A percentile compares a stretch with the other conserved stretches of the same genome.
phyloP scores from a whole-genome alignment of 2,329 filamentous ascomycete genomes.

The Calonectria ilicicola region DNA sequence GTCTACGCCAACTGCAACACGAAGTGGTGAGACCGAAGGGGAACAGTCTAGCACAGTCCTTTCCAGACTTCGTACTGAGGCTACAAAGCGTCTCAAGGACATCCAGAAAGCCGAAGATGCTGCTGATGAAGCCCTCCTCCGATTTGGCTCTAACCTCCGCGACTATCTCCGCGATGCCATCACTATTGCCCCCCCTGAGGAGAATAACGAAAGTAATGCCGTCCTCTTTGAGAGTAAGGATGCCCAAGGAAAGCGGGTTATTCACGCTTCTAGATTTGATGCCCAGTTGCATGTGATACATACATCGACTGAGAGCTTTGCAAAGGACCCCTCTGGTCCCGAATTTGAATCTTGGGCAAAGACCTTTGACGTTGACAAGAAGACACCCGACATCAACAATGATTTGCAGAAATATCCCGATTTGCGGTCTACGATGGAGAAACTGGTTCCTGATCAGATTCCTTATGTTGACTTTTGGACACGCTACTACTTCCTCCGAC shows the following conservation, averaged over 20 bases:
- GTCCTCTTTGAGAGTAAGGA: conserved; percentile 96
- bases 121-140: conserved; percentile 92
- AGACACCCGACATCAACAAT: conserved; percentile 84
- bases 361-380: conserved; percentile 82
- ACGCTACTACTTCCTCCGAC: conserved; percentile 93
- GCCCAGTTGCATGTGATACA: conserved; percentile 97
- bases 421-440: conserved; percentile 90
- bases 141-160: conserved; percentile 89
- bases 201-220: conserved; percentile 64
- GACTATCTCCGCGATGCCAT: conserved; percentile 94
- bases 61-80: conserved; percentile 80
- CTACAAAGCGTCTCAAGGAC: conserved; percentile 86
- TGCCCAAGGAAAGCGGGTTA: conserved; percentile 88
- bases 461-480: conserved; percentile 92
- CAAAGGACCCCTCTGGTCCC: conserved; percentile 80
- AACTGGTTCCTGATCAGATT: conserved; percentile 92
- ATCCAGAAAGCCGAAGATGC: conserved; percentile 94
- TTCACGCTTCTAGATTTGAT: conserved; percentile 94
- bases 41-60: conserved; percentile 75
- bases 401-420: conserved; percentile 91
- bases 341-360: conserved; percentile 82
- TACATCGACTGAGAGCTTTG: conserved; percentile 83
- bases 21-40: conserved; percentile 52
- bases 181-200: conserved; percentile 81
- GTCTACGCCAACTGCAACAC: conserved; percentile 60